Evolutionary conservation across 148 eudicot genomes (phyloP).

Genomic region (Silene latifolia): DNA sequence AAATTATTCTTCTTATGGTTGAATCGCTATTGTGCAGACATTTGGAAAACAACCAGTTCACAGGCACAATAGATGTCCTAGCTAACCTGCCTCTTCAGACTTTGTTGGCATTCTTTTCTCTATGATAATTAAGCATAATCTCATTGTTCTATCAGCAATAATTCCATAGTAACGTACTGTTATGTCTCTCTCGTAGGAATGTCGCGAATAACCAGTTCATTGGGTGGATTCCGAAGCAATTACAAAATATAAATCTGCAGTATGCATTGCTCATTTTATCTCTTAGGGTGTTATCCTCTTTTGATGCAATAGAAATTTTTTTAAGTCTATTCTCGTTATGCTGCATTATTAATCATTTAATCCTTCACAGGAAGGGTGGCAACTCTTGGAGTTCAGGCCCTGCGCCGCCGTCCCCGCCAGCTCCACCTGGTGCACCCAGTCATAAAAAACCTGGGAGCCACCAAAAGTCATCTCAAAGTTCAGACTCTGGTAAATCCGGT

Average conservation of each 20-base stretch:
- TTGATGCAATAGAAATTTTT: neutral
- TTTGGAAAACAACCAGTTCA: conserved; percentile 88
- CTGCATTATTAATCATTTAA: conserved; percentile 1
- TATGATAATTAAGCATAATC: neutral
- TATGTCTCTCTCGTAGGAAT: conserved; percentile 43
- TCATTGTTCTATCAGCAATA: neutral
- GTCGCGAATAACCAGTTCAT: conserved; percentile 78
- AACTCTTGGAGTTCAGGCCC: conserved; percentile 81
- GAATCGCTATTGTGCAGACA: conserved; percentile 49
- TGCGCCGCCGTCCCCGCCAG: conserved; percentile 57
- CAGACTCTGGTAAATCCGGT: conserved; percentile 59
- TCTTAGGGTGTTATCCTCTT: neutral
- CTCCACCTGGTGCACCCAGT: conserved; percentile 86
- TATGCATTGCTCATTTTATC: conserved; percentile 38
- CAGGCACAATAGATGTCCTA: conserved; percentile 84
- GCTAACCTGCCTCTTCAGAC: conserved; percentile 71
- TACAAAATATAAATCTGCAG: conserved; percentile 70
- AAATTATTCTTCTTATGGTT: neutral
- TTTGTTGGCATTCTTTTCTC: conserved; percentile 50
- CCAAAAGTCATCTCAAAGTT: conserved; percentile 30
- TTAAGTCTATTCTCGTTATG: no score
- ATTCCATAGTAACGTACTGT: neutral
- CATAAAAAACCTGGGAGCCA: conserved; percentile 39
- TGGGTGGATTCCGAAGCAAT: conserved; percentile 80
- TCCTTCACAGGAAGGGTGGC: conserved; percentile 55